phyloP scores from a whole-genome alignment of 2,329 filamentous ascomycete genomes.

The Gaeumannomyces tritici region DNA sequence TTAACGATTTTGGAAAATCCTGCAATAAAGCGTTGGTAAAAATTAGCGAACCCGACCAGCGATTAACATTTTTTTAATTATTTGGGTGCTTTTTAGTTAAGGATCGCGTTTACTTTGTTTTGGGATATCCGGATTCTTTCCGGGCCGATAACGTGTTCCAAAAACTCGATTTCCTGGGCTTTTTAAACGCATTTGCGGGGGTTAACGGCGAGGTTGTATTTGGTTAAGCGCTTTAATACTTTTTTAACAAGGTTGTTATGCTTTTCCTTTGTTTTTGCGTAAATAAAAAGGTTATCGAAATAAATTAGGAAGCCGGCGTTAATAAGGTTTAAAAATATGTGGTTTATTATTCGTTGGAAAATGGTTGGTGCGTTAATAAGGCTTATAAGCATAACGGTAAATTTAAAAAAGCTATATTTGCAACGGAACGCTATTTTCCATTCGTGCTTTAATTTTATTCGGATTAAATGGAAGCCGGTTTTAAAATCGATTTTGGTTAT shows the following conservation, averaged over 20 bases:
- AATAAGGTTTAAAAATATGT: too few relatives aligned
- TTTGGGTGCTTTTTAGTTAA: not conserved
- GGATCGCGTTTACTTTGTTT: not conserved
- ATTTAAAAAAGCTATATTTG: not conserved
- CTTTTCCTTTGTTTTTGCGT: not conserved
- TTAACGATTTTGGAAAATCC: not conserved
- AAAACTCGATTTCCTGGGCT: not conserved
- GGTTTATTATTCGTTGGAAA: too few relatives aligned
- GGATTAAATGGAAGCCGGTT: not conserved
- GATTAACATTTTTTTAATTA: not conserved
- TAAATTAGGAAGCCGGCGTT: too few relatives aligned
- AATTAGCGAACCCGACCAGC: not conserved
- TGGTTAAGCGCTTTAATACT: not conserved
- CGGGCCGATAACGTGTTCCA: not conserved
- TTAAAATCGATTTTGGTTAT: not conserved
- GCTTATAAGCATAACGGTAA: not conserved
- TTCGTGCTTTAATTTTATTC: not conserved
- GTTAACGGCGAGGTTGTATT: not conserved
- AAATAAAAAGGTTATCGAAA: too few relatives aligned
- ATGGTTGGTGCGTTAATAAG: not conserved
- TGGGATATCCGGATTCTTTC: not conserved
- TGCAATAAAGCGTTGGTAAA: not conserved
- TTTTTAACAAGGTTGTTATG: not conserved
- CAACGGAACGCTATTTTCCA: not conserved
- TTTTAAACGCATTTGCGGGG: not conserved